phyloP scores from a whole-genome alignment of 176 grass and related monocot genomes.

The Oryza meridionalis region DNA sequence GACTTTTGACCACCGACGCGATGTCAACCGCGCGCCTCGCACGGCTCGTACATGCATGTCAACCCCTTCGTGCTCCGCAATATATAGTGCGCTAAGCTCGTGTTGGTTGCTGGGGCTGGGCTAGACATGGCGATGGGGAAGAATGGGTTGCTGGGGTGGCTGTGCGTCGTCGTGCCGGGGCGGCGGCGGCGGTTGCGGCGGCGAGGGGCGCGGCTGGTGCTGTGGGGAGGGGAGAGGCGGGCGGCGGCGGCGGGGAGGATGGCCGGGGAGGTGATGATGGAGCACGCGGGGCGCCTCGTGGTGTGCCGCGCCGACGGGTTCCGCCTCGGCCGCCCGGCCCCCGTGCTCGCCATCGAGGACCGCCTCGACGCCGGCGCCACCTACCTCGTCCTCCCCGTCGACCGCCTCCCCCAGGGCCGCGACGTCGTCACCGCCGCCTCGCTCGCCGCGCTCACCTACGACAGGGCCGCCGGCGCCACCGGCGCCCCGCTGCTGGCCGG shows the following conservation, averaged over 20 bases:
- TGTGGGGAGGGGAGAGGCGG: slow-evolving; percentile 60
- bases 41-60: background rate
- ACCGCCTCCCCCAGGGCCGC: slow-evolving; percentile 44
- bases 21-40: background rate
- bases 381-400: slow-evolving; percentile 70
- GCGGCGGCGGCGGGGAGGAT: background rate
- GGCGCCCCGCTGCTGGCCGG: background rate
- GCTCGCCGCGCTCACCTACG: slow-evolving; percentile 49
- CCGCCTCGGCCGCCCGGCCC: slow-evolving; percentile 56
- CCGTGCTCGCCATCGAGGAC: slow-evolving; percentile 56
- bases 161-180: slow-evolving; percentile 25
- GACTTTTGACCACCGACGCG: background rate
- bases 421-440: slow-evolving; percentile 47
- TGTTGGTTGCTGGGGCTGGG: too few species aligned
- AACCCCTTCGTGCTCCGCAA: background rate
- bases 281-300: slow-evolving; percentile 42
- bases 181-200: background rate
- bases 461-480: background rate
- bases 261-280: slow-evolving; percentile 62
- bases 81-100: background rate
- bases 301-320: slow-evolving; percentile 73
- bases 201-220: slow-evolving; percentile 42
- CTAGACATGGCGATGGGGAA: slow-evolving; percentile 13
- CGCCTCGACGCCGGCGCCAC: slow-evolving; percentile 53
- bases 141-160: slow-evolving; percentile 15